Evolutionary conservation across 2,329 filamentous ascomycete genomes (phyloP), one percentile per base, ranked within the genome.

Genomic region (Sporothrix sp.): DNA sequence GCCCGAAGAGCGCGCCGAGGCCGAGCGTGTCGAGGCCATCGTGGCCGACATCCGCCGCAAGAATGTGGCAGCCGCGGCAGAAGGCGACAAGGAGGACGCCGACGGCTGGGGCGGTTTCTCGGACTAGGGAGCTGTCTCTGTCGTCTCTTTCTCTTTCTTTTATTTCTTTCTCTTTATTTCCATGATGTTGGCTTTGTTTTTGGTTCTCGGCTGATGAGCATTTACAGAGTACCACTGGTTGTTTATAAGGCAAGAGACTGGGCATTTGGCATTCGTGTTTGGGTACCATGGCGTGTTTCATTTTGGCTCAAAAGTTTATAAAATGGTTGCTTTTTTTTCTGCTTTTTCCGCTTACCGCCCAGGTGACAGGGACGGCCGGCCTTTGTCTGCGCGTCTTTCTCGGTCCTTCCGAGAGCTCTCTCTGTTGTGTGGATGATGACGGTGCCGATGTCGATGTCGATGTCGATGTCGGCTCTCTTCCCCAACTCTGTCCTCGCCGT

Each of bases 1-100:
- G n/a, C 79, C 84, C 3, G 78, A 81, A 52, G 81, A 89, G 65
- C 82, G 75, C 66, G 66, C 72, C 30, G 75, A 82, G 63, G 73
- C 81, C 58, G 71, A 66, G 58, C 77, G 85, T 63, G 72, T 87
- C 11, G 71, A 84, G 57, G 68, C 73, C 10, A 69, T 90, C 70
- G 73, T 90, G 44, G 71, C 72, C 21, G 68, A 82, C 60, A 74
- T 90, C n/a, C 72, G 81, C 59, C 69, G 64, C 61, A 69, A 75
- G 65, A 84, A 82, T 56, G 58, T 65, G 48, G 68, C 73, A 58
- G 48, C 40, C 1, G 52, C 44, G 3, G 35, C 14, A 3, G 51
- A 16, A 23, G 27, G 18, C 7, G 36, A 35, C 33, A 35, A 28
- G 7, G 50, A 42, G 4, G 25, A 32, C 11, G 42, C 6, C 16